phyloP scores from a whole-genome alignment of 768 basidiomycete genomes.

The Trametes villosa region DNA sequence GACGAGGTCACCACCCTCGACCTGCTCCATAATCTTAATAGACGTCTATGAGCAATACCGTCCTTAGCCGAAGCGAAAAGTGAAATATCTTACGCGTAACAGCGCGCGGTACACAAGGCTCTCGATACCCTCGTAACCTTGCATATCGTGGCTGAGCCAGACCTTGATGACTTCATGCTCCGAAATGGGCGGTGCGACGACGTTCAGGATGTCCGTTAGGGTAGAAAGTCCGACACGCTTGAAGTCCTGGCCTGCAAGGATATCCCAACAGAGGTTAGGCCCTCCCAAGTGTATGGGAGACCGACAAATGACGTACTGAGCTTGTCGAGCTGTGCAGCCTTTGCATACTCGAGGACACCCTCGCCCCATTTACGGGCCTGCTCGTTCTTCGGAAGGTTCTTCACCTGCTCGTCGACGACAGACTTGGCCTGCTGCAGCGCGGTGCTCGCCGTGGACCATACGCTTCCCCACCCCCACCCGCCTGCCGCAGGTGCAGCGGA shows the following conservation, averaged over 20 bases:
- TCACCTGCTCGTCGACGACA: constrained; percentile 93
- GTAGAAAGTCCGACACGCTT: constrained; percentile 87
- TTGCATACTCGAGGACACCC: constrained; percentile 85
- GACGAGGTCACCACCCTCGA: constrained; percentile 89
- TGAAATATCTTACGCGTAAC: constrained; percentile 58
- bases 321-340: constrained; percentile 86
- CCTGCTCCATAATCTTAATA: constrained; percentile 84
- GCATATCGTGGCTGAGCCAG: constrained; percentile 95
- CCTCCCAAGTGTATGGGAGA: not conserved
- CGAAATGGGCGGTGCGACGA: constrained; percentile 96
- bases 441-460: constrained; percentile 87
- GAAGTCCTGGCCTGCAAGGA: constrained; percentile 78
- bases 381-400: constrained; percentile 82
- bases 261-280: constrained; percentile 11
- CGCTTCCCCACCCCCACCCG: constrained; percentile 85
- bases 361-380: constrained; percentile 90
- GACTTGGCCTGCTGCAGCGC: constrained; percentile 86
- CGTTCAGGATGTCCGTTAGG: constrained; percentile 90
- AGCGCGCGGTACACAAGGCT: constrained; percentile 90
- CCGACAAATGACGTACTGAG: constrained; percentile 56
- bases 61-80: constrained; percentile 6
- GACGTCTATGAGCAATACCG: constrained; percentile 4
- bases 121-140: constrained; percentile 94
- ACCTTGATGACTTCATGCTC: constrained; percentile 98
- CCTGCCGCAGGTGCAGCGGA: constrained; percentile 16